Evolutionary conservation across 192 early-diverging fungal species (phyloP), one percentile per base, ranked within the genome.

Genomic region (Entophlyctis helioformis): DNA sequence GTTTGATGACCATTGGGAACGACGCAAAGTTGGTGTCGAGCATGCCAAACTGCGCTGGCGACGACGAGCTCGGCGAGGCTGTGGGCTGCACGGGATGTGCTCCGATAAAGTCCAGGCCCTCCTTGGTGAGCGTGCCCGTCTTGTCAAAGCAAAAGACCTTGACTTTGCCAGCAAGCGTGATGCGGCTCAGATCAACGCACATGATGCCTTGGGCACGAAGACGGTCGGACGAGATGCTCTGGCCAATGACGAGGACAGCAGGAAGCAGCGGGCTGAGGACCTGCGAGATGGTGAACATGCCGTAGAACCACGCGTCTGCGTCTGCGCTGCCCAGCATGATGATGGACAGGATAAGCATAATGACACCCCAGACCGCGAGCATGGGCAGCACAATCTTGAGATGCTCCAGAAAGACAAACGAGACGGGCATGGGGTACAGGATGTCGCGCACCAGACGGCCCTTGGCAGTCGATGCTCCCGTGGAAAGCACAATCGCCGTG

Each of bases 111-210:
- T 84, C 74, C 12, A 87, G 64, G 11, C 80, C 80, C 59, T 84
- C 80, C 42, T 72, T 72, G 2, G 83, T 87, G 38, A 87, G 61
- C 16, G 84, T 87, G 24, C 84, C 84, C 35, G 57, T 83, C 62
- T 86, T 84, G 54, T 84, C 84, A 34, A 85, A 84, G 57, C 75
- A 78, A 42, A 84, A 82, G n/a, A 85, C 69, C 24, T 71, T 76
- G 19, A 83, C 80, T 55, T 86, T 86, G 37, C 80, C 84, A 4
- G 77, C 71, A 50, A 85, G 46, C 18, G 77, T 81, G 52, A 86
- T 83, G 32, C 84, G 63, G 16, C 73, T 72, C 19, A 84, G 64
- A 48, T 86, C 82, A 16, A 85, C 75, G 51, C 82, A 83, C 42
- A 74, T 66, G 42, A 86, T 82, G n/a, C 79, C 58, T 46, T 79